phyloP scores from a whole-genome alignment of 2,329 filamentous ascomycete species.

The Penicillium hesseltinei region DNA sequence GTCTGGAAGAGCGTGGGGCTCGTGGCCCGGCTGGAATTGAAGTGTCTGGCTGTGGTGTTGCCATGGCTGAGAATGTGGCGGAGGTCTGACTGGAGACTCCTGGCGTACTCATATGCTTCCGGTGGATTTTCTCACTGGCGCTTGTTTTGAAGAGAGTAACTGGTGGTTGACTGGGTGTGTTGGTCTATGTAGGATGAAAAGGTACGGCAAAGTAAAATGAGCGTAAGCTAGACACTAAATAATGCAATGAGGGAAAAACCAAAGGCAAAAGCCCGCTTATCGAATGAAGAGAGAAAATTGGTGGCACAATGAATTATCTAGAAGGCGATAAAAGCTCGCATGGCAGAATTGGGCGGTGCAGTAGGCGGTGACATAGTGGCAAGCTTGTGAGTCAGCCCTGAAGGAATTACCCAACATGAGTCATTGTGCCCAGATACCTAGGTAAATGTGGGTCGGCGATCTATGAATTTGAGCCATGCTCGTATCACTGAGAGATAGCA shows the following conservation, averaged over 20 bases:
- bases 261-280: conserved; percentile 1
- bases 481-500: background rate
- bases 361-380: conserved; percentile 15
- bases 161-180: background rate
- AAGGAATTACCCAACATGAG: conserved; percentile 7
- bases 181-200: background rate
- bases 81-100: background rate
- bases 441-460: conserved; percentile 3
- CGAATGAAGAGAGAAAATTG: background rate
- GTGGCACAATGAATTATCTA: conserved; percentile 13
- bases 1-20: conserved; percentile 20
- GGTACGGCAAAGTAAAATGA: background rate
- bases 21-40: background rate
- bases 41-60: conserved; percentile 2
- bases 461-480: conserved; percentile 7
- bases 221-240: background rate
- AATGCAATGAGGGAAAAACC: background rate
- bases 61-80: conserved; percentile 6
- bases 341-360: conserved; percentile 22
- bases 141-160: background rate
- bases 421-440: background rate
- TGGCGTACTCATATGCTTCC: background rate
- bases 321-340: conserved; percentile 20
- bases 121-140: conserved; percentile 2
- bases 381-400: conserved; percentile 3